These are phyloP conservation scores for Suhomyces canberraensis DNA, from an alignment of 805 yeast genomes.

Conservation along the genomic window DNA sequence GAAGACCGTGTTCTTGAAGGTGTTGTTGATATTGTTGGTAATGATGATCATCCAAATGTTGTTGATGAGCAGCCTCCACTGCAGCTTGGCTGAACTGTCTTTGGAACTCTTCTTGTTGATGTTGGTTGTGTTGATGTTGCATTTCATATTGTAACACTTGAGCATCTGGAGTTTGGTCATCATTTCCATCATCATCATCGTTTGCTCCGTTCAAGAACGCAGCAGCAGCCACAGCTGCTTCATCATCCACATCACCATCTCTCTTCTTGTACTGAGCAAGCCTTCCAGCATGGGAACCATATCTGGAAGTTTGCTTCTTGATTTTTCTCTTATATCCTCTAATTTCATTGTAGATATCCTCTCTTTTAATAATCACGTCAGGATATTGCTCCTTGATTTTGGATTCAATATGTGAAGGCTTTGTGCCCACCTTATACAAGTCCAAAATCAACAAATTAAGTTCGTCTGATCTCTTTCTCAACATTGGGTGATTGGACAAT, in stretches of 20 bases:
- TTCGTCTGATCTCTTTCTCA: conserved; percentile 51
- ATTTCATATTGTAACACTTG: conserved; percentile 20
- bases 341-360: conserved; percentile 57
- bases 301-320: conserved; percentile 36
- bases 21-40: conserved; percentile 27
- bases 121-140: conserved; percentile 21
- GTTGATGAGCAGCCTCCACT: conserved; percentile 16
- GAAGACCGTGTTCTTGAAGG: conserved; percentile 25
- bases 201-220: conserved; percentile 17
- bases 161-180: conserved; percentile 17
- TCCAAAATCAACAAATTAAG: conserved; percentile 50
- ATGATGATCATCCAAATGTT: conserved; percentile 24
- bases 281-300: conserved; percentile 16
- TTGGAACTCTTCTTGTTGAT: conserved; percentile 15
- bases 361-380: conserved; percentile 52
- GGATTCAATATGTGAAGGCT: conserved; percentile 52
- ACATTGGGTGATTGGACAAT: conserved; percentile 53
- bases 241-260: conserved; percentile 10
- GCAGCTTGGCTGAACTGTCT: conserved; percentile 13
- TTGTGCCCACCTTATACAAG: conserved; percentile 52
- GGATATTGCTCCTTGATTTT: conserved; percentile 51
- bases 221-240: conserved; percentile 13
- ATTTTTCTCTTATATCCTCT: conserved; percentile 53
- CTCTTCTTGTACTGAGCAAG: conserved; percentile 22
- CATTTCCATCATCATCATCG: conserved; percentile 17